Percentiles rank a stretch among this genome's conserved stretches.
Evolutionary conservation across 306 rosid species (phyloP).

Genomic region (Vigna trinervia): DNA sequence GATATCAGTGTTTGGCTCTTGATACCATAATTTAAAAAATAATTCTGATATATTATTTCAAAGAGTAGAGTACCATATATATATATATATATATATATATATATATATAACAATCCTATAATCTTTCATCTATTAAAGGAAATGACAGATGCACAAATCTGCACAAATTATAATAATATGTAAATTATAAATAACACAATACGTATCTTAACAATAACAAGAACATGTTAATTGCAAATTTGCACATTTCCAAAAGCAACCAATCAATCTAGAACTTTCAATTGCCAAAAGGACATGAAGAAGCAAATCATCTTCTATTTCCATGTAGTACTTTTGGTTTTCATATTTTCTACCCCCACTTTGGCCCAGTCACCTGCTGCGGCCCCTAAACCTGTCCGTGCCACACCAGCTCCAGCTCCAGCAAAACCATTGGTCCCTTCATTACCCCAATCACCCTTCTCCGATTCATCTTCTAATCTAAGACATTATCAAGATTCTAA

Average conservation of each 20-base stretch:
- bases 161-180: too few species aligned
- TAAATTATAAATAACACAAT: too few species aligned
- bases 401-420: conserved; percentile 43
- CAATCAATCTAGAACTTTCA: background rate
- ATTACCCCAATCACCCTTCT: conserved; percentile 42
- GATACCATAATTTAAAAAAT: too few species aligned
- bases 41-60: too few species aligned
- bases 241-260: conserved; percentile 15
- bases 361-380: conserved; percentile 55
- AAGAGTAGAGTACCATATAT: too few species aligned
- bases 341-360: conserved; percentile 33
- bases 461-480: conserved; percentile 49
- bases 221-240: background rate
- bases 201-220: too few species aligned
- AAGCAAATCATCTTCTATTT: conserved; percentile 41
- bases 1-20: too few species aligned
- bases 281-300: conserved; percentile 29
- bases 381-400: conserved; percentile 48
- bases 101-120: too few species aligned
- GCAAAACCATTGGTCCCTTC: conserved; percentile 50
- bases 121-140: too few species aligned
- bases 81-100: too few species aligned
- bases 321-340: conserved; percentile 6
- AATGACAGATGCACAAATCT: too few species aligned
- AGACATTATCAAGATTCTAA: conserved; percentile 61